Percentiles rank a stretch among this genome's conserved stretches.
These are phyloP conservation scores for maize (Zea mays) DNA, from an alignment of 176 grass and related monocot species.

Conservation along the genomic window Zm-B73-REFERENCE-NAM-5.0 NC_050099.1:244285001-244285500, in stretches of 20 bases:
- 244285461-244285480: slow-evolving; percentile 76
- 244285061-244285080: no score
- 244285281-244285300: background rate
- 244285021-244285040: no score
- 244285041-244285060: no score
- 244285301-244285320: background rate
- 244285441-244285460: slow-evolving; percentile 68
- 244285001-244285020: no score
- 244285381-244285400: slow-evolving; percentile 82
- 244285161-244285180: no score
- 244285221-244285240: background rate
- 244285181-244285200: no score
- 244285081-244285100: no score
- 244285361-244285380: slow-evolving; percentile 82
- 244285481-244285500: slow-evolving; percentile 77
- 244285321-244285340: background rate
- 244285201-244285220: background rate
- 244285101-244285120: no score
- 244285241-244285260: background rate
- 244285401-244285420: slow-evolving; percentile 81
- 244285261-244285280: background rate
- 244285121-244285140: no score
- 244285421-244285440: slow-evolving; percentile 88
- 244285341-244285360: slow-evolving; percentile 75
- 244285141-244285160: no score